Evolutionary conservation across 2,329 filamentous ascomycete species (phyloP).

Genomic region (Phyllosticta citrichinensis): DNA sequence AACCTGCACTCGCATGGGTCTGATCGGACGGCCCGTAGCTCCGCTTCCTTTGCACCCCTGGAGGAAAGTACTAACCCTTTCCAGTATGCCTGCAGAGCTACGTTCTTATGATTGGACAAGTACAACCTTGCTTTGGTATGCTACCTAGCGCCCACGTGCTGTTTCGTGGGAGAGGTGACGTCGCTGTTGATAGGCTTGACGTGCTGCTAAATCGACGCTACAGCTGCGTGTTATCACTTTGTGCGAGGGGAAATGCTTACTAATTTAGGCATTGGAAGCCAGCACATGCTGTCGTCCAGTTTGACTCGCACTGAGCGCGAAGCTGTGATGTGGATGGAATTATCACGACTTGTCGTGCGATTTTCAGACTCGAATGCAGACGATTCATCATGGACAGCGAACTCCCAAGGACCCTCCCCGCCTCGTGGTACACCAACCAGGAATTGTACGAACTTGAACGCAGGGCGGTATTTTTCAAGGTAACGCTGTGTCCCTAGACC

Average conservation of each 20-base stretch:
- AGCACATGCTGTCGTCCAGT: neutral
- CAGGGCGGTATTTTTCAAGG: slow-evolving; percentile 33
- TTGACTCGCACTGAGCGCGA: neutral
- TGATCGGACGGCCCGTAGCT: neutral
- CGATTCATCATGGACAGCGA: neutral
- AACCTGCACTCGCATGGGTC: neutral
- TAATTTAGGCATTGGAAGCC: neutral
- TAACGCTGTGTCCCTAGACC: neutral
- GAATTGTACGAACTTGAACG: slow-evolving; percentile 38
- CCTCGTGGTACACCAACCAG: slow-evolving; percentile 36
- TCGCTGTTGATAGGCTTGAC: neutral
- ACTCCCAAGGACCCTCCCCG: slow-evolving; percentile 23
- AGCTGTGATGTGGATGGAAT: neutral
- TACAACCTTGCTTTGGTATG: neutral
- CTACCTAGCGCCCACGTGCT: neutral
- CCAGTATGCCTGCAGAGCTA: neutral
- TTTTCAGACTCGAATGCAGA: neutral
- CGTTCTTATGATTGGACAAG: neutral
- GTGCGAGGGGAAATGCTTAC: neutral
- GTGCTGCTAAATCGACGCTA: neutral
- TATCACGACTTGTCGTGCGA: neutral
- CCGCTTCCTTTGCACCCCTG: neutral
- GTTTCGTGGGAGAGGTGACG: neutral
- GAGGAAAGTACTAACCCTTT: neutral
- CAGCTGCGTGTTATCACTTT: neutral